phyloP scores from a whole-genome alignment of 257 asterid species.

The Plantago major region DNA sequence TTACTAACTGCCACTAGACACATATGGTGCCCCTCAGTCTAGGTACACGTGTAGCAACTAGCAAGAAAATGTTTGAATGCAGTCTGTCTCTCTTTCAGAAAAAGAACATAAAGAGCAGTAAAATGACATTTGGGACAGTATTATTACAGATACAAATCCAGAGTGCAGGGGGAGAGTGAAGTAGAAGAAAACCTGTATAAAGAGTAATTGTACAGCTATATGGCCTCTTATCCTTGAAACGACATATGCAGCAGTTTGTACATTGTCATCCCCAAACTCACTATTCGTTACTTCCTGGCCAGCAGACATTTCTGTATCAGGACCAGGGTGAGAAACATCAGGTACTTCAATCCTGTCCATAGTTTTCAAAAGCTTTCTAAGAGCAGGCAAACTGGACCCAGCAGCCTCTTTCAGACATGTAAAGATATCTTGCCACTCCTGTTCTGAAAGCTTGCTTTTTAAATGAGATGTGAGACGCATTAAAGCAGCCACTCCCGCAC shows the following conservation, averaged over 20 bases:
- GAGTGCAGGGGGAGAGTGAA: too few species aligned
- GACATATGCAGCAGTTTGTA: conserved; percentile 63
- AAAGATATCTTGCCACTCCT: conserved; percentile 72
- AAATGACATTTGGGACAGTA: too few species aligned
- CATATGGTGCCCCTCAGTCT: too few species aligned
- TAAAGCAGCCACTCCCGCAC: conserved; percentile 74
- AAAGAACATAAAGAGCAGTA: too few species aligned
- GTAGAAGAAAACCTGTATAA: conserved; percentile 52
- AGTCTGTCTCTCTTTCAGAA: too few species aligned
- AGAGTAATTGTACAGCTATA: conserved; percentile 63
- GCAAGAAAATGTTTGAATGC: too few species aligned
- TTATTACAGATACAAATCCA: too few species aligned
- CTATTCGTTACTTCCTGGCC: conserved; percentile 35
- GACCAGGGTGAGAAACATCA: conserved; percentile 36
- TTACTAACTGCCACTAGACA: too few species aligned
- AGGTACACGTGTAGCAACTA: too few species aligned
- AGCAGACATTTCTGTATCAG: conserved; percentile 44
- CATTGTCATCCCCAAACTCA: conserved; percentile 55
- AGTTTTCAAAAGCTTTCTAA: conserved; percentile 62
- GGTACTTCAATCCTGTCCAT: conserved; percentile 62
- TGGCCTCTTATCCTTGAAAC: conserved; percentile 80
- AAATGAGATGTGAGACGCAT: conserved; percentile 67
- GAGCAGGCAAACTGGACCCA: conserved; percentile 52
- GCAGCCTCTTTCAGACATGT: conserved; percentile 61
- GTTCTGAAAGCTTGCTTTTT: conserved; percentile 48